Evolutionary conservation across 768 basidiomycete species (phyloP), one percentile per base, ranked within the genome.

Genomic region (Tulasnella sp.): DNA sequence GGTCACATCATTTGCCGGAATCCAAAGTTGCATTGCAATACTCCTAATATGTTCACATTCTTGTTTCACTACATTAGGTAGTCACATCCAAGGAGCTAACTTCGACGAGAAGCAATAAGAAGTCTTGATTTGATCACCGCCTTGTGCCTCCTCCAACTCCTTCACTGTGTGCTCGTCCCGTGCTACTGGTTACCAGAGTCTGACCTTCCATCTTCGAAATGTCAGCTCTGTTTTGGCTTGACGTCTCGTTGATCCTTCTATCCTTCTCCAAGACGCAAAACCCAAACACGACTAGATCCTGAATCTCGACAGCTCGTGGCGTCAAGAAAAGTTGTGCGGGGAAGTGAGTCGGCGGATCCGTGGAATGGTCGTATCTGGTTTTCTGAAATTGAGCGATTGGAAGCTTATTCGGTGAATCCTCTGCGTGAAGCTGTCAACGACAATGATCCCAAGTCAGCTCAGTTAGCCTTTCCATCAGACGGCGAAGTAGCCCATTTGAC

Each of bases 211-310:
- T n/a, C n/a, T n/a, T n/a, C n/a, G n/a, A n/a, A n/a, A n/a, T n/a
- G n/a, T n/a, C 61, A 4, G 57, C 57, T 27, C 33, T 40, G 39
- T 51, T 56, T 57, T 55, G 53, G 42, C 57, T 58, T 16, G 66
- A 59, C 5, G 41, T 58, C 37, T 70, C 69, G 13, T 53, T 58
- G 37, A 56, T 57, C 29, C 70, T 58, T 22, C 69, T 60, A 12
- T 55, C 60, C 54, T 69, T 70, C 60, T 73, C 70, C 20, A 72
- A 64, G 34, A 70, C 62, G 24, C 70, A 57, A 58, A 72, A 70
- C 3, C 69, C 69, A 10, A 69, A 53, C 6, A 72, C 64, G 22
- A 66, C 64, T 4, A 66, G 52, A 41, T 72, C 68, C 43, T 60
- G 62, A 24, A 70, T 65, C 53, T 67, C 63, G 37, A 58, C 31